phyloP scores from a whole-genome alignment of 345 rosid species.

The Cochlearia excelsa region DNA sequence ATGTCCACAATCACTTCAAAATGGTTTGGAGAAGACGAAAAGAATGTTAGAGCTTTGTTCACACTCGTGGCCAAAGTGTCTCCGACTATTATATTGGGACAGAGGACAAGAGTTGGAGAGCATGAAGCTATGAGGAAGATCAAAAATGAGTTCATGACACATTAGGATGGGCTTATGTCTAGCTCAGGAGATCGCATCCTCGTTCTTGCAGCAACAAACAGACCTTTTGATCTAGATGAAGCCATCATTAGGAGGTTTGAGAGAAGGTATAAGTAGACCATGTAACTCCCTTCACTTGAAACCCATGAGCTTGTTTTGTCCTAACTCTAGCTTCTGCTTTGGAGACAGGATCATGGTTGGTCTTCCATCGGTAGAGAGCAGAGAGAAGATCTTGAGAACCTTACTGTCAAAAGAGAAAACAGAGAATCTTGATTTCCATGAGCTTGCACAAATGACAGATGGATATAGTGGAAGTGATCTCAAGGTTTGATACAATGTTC shows the following conservation, averaged over 20 bases:
- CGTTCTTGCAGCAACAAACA: slow-evolving; percentile 98
- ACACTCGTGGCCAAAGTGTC: too few species aligned
- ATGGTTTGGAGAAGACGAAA: too few species aligned
- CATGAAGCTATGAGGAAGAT: too few species aligned
- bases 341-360: slow-evolving; percentile 86
- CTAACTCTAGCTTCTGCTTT: slow-evolving; percentile 19
- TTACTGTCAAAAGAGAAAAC: slow-evolving; percentile 79
- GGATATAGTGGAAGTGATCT: slow-evolving; percentile 97
- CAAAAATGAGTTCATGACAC: too few species aligned
- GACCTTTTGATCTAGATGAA: slow-evolving; percentile 99
- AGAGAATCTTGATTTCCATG: too few species aligned
- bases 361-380: slow-evolving; percentile 75
- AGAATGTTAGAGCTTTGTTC: too few species aligned
- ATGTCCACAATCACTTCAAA: too few species aligned
- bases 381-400: slow-evolving; percentile 87
- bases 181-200: slow-evolving; percentile 76
- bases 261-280: slow-evolving; percentile 79
- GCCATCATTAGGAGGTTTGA: slow-evolving; percentile 98
- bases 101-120: too few species aligned
- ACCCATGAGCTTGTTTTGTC: slow-evolving; percentile 1
- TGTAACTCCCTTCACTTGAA: neutral
- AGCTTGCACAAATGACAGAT: slow-evolving; percentile 86
- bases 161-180: slow-evolving; percentile 95
- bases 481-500: slow-evolving; percentile 59
- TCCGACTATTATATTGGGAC: too few species aligned